Evolutionary conservation across 148 eudicot species (phyloP), one percentile per base, ranked within the genome.

Genomic region (Camellia japonica): DNA sequence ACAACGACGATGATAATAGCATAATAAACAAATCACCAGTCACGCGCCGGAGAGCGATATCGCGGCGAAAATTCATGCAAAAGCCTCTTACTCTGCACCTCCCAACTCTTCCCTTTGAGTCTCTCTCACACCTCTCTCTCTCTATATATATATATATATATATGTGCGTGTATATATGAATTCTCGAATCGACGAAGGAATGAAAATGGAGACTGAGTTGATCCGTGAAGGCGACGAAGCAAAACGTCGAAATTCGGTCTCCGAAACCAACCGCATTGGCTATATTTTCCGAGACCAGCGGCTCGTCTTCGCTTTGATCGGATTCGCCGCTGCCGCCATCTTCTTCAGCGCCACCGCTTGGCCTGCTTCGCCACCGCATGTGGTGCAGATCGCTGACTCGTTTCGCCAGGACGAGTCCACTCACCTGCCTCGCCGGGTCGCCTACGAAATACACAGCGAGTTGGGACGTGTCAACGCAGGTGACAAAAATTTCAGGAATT

Each of bases 211-310:
- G 19, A 10, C 15, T 71, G 59, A 69, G 74, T 14, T 41, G 74
- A 69, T 69, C 54, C 1, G 23, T 30, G 20, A 71, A 13, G 54
- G n/a, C 51, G 54, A 19, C 9, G 41, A 18, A 71, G 8, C 74
- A 38, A 77, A 69, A 60, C 55, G 60, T 15, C 54, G 42, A 44
- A 42, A 10, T 38, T 42, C 41, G 46, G 18, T 70, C 18, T 78
- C 73, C 3, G 69, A 51, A 6, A 58, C 52, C 19, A 46, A 58
- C 41, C 75, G 82, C 3, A 13, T 83, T 55, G 59, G 44, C 0
- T 82, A 85, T 72, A 72, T 82, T 60, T n/a, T 85, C 64, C 62
- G 78, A n/a, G 82, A 81, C 65, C 80, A 86, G 61, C 74, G 89
- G n/a, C 70, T 84, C 11, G 42, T 84, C 41, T 84, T 79, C 62